These are phyloP conservation scores for Scedosporium apiospermum DNA, from an alignment of 2,329 filamentous ascomycete genomes.

Conservation along the genomic window DNA sequence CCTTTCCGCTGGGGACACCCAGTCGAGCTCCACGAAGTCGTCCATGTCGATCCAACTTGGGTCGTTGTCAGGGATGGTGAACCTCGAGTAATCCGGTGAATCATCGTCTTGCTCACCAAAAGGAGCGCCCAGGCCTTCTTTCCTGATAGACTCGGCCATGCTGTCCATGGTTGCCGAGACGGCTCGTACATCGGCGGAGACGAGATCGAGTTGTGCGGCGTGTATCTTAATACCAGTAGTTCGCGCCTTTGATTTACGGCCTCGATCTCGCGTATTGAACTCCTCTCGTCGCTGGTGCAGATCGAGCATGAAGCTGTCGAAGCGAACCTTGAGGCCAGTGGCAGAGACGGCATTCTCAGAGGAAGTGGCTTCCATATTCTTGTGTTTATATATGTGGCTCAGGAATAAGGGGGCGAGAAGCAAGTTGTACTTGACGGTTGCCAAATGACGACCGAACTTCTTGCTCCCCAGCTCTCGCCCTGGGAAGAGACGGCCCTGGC, in stretches of 20 bases:
- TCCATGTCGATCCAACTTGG: conserved; percentile 99
- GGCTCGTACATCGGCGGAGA: conserved; percentile 84
- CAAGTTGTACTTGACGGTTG: conserved; percentile 97
- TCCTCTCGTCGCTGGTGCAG: conserved; percentile 90
- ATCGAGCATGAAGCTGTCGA: conserved; percentile 97
- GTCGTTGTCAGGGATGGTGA: conserved; percentile 92
- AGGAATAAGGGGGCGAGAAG: conserved; percentile 87
- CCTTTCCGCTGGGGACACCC: conserved; percentile 82
- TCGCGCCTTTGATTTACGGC: conserved; percentile 64
- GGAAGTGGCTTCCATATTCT: conserved; percentile 79
- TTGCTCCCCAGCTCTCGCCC: conserved; percentile 94
- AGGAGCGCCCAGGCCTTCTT: not conserved
- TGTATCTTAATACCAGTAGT: conserved; percentile 95
- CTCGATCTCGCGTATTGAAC: conserved; percentile 73
- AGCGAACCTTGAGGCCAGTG: conserved; percentile 89
- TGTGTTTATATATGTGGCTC: conserved; percentile 97
- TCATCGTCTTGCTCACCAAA: conserved; percentile 40
- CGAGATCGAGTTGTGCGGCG: conserved; percentile 83
- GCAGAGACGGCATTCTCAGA: conserved; percentile 68
- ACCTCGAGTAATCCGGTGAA: conserved; percentile 69
- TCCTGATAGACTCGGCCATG: conserved; percentile 41
- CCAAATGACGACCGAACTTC: conserved; percentile 92
- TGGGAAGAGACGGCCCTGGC: conserved; percentile 85
- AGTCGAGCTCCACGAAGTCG: conserved; percentile 95
- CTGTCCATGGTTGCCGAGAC: conserved; percentile 84